Conservation (phyloP, 2,329 filamentous ascomycete species). For the Tolypocladium paradoxum region DNA sequence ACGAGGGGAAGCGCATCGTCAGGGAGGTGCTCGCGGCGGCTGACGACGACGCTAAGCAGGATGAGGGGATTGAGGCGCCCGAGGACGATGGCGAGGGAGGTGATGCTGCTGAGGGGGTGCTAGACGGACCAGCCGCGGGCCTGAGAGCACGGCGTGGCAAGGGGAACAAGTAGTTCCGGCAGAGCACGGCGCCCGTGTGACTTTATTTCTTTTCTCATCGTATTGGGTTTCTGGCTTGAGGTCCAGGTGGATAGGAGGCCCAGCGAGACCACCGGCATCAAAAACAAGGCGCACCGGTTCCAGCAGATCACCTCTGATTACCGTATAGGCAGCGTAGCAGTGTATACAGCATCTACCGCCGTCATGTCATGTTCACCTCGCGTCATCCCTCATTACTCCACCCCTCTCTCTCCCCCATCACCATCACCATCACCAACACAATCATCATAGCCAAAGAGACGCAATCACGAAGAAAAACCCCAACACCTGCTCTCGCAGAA, state of each 20-base stretch:
- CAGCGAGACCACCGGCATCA: not conserved
- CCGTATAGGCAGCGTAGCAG: too few relatives aligned
- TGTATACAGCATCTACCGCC: not conserved
- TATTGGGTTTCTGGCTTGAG: not conserved
- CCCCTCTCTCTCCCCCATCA: not conserved
- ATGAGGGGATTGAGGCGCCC: slow-evolving; percentile 2
- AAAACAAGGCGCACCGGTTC: not conserved
- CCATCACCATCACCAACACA: too few relatives aligned
- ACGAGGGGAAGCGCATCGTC: slow-evolving; percentile 63
- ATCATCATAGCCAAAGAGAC: not conserved
- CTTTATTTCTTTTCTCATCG: not conserved
- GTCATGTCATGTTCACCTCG: not conserved
- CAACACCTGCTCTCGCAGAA: not conserved
- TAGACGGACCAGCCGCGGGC: not conserved
- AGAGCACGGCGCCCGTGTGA: not conserved
- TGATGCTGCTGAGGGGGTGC: not conserved
- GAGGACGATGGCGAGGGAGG: not conserved
- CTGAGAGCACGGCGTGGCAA: not conserved
- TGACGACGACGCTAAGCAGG: slow-evolving; percentile 8
- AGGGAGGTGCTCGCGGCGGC: slow-evolving; percentile 42
- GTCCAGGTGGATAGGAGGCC: not conserved
- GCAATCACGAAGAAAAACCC: not conserved
- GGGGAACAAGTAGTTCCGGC: not conserved
- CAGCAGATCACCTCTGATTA: too few relatives aligned
- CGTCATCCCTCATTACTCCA: not conserved